phyloP scores from a whole-genome alignment of 805 yeast genomes.

The Geotrichum ghanense region DNA sequence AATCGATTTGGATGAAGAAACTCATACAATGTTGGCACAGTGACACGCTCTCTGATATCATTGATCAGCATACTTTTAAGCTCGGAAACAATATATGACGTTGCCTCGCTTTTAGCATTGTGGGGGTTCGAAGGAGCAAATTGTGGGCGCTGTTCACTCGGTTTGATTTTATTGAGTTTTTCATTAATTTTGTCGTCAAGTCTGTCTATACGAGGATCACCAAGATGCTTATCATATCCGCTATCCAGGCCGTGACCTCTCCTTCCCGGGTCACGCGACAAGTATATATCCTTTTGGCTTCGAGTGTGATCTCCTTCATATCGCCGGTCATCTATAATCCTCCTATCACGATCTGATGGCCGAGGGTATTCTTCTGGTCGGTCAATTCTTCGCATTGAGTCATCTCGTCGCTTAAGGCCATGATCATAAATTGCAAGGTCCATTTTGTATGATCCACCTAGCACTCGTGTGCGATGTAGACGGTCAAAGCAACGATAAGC shows the following conservation, averaged over 20 bases:
- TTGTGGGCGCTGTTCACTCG: too few relatives aligned
- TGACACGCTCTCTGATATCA: constrained; percentile 61
- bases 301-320: background rate
- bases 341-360: background rate
- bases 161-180: too few relatives aligned
- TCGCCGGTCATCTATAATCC: background rate
- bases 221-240: background rate
- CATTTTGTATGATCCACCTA: background rate
- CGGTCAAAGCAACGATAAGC: background rate
- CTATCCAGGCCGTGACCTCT: background rate
- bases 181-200: too few relatives aligned
- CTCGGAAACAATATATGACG: constrained; percentile 47
- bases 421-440: background rate
- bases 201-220: background rate
- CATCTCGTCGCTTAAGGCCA: background rate
- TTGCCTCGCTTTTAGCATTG: constrained; percentile 37
- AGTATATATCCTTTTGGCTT: too few relatives aligned
- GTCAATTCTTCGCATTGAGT: background rate
- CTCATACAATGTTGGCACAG: constrained; percentile 59
- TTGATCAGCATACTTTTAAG: constrained; percentile 50
- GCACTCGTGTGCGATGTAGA: background rate
- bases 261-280: background rate
- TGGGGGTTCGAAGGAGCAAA: constrained; percentile 13
- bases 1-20: constrained; percentile 37
- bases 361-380: background rate